Conservation (phyloP, 331 rosid species). For the Malus hybrid region DNA sequence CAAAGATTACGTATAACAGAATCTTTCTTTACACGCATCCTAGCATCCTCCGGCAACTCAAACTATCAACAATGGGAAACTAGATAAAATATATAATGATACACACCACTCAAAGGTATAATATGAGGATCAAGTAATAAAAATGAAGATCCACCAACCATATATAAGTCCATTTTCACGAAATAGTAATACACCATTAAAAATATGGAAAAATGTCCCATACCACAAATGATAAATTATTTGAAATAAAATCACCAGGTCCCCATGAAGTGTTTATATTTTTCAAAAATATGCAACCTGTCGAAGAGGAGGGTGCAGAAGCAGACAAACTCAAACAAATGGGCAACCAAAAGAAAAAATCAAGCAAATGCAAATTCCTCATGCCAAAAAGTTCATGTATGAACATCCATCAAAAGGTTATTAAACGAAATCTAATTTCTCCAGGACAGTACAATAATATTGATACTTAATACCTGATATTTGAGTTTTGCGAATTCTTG, state of each 20-base stretch:
- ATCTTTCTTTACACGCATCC: conserved; percentile 57
- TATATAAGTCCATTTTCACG: background rate
- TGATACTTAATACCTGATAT: conserved; percentile 58
- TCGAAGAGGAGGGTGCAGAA: too few relatives aligned
- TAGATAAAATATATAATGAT: conserved; percentile 4
- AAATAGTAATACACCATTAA: background rate
- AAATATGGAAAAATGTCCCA: background rate
- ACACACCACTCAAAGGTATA: conserved; percentile 6
- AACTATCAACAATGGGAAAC: conserved; percentile 43
- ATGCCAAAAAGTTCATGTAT: background rate
- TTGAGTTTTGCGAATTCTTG: conserved; percentile 71
- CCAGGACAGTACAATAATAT: background rate
- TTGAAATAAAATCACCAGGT: background rate
- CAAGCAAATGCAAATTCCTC: background rate
- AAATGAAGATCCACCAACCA: background rate
- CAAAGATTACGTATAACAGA: conserved; percentile 91
- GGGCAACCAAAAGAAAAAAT: background rate
- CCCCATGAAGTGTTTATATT: background rate
- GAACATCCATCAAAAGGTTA: background rate
- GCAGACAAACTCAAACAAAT: background rate
- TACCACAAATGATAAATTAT: background rate
- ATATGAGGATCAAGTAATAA: conserved; percentile 2
- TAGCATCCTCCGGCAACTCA: conserved; percentile 72
- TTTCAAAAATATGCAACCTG: background rate
- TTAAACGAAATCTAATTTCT: background rate